Percentiles rank a stretch among this genome's conserved stretches.
Evolutionary conservation across 306 rosid genomes (phyloP).

Genomic region (Sphenostylis stenocarpa): DNA sequence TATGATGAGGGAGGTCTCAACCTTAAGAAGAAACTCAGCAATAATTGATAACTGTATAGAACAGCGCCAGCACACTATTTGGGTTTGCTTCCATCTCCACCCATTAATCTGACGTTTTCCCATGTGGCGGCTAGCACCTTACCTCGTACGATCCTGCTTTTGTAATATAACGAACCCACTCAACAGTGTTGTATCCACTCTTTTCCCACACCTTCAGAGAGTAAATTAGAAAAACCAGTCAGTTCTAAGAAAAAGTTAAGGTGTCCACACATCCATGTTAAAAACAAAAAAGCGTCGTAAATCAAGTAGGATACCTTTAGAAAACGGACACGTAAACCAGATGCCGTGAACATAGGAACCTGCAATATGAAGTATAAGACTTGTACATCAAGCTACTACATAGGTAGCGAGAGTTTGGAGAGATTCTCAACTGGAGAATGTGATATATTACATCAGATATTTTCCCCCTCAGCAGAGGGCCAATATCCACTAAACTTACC

Average conservation of each 20-base stretch:
- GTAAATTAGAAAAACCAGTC: neutral
- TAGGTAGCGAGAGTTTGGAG: neutral
- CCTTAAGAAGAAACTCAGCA: slow-evolving; percentile 23
- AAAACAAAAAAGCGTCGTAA: neutral
- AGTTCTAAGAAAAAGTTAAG: neutral
- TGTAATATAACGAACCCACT: slow-evolving; percentile 98
- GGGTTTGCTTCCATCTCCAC: slow-evolving; percentile 22
- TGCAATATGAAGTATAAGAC: slow-evolving; percentile 32
- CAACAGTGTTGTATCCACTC: slow-evolving; percentile 98
- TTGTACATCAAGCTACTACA: slow-evolving; percentile 5
- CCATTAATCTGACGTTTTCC: slow-evolving; percentile 12
- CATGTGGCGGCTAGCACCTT: slow-evolving; percentile 61
- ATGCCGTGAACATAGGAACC: slow-evolving; percentile 97
- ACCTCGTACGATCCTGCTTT: slow-evolving; percentile 96
- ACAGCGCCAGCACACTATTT: slow-evolving; percentile 13
- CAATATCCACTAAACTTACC: slow-evolving; percentile 8
- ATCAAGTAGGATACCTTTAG: slow-evolving; percentile 62
- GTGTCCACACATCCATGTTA: neutral
- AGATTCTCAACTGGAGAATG: neutral
- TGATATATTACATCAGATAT: neutral
- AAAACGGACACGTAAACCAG: slow-evolving; percentile 95
- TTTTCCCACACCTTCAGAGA: slow-evolving; percentile 93
- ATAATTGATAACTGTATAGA: neutral
- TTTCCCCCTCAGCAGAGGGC: neutral
- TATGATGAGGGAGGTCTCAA: slow-evolving; percentile 23